Evolutionary conservation across 202 grass and related monocot genomes (phyloP).

Genomic region (Hordeum pubiflorum): DNA sequence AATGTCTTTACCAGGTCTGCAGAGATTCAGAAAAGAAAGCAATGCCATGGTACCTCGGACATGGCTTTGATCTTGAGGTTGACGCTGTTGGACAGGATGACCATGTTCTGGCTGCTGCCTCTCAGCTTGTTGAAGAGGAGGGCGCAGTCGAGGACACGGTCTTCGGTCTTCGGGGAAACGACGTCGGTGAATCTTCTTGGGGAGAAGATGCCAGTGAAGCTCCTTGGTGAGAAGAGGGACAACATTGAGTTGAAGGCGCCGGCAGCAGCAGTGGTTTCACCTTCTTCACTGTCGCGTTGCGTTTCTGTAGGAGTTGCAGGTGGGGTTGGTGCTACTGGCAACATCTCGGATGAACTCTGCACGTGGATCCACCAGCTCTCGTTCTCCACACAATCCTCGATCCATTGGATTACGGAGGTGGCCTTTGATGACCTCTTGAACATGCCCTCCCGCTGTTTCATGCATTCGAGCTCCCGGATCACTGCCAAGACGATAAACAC

Average conservation of each 20-base stretch:
- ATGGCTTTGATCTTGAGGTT: slow-evolving; percentile 94
- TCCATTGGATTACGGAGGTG: slow-evolving; percentile 68
- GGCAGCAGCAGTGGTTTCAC: slow-evolving; percentile 9
- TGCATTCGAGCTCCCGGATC: slow-evolving; percentile 74
- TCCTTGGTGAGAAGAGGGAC: slow-evolving; percentile 42
- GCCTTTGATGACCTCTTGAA: slow-evolving; percentile 60
- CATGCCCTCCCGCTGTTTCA: slow-evolving; percentile 68
- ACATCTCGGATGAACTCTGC: slow-evolving; percentile 58
- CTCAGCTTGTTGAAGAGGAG: slow-evolving; percentile 45
- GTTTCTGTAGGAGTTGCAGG: slow-evolving; percentile 51
- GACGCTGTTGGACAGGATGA: slow-evolving; percentile 63
- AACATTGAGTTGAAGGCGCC: slow-evolving; percentile 31
- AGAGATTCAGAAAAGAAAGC: background rate
- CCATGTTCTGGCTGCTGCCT: slow-evolving; percentile 21
- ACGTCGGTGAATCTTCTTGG: slow-evolving; percentile 42
- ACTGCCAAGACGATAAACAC: slow-evolving; percentile 32
- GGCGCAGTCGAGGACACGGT: slow-evolving; percentile 63
- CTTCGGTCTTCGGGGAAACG: slow-evolving; percentile 56
- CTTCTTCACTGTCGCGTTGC: slow-evolving; percentile 10
- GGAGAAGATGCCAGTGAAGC: slow-evolving; percentile 46
- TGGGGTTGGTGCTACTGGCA: slow-evolving; percentile 58
- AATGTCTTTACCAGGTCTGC: background rate
- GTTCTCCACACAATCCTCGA: slow-evolving; percentile 69
- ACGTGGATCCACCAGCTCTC: slow-evolving; percentile 88
- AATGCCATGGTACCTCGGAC: slow-evolving; percentile 54